Conservation (phyloP, 345 rosid genomes). For the Eucalyptus erythrocorys region DNA sequence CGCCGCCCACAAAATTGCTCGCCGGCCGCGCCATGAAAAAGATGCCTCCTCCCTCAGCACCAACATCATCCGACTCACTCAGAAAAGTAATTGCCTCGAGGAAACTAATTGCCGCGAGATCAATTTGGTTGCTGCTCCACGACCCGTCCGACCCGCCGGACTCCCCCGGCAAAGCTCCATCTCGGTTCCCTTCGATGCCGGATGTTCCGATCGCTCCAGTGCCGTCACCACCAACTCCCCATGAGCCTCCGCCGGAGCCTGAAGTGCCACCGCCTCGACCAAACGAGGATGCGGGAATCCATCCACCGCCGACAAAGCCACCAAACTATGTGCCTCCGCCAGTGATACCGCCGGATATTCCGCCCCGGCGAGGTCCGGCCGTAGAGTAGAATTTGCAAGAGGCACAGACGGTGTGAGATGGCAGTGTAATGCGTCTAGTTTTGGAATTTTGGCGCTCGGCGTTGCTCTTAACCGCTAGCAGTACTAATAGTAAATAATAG, state of each 20-base stretch:
- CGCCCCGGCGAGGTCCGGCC: neutral
- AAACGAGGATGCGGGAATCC: neutral
- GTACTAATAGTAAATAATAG: neutral
- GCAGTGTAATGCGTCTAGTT: neutral
- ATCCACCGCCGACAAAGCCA: neutral
- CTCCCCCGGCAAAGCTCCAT: neutral
- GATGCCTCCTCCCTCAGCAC: neutral
- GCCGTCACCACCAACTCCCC: neutral
- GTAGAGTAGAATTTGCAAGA: neutral
- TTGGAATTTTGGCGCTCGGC: neutral
- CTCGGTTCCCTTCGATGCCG: neutral
- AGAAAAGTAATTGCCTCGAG: neutral
- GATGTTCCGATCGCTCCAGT: neutral
- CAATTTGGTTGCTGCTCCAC: neutral
- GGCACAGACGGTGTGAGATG: neutral
- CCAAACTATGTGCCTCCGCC: neutral
- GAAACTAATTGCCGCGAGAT: neutral
- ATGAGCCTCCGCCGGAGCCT: fast-evolving
- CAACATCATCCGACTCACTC: neutral
- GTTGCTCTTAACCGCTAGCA: neutral
- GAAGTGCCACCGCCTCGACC: neutral
- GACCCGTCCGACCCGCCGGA: neutral
- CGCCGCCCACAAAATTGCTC: neutral
- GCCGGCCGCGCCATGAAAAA: neutral
- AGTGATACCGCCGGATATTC: neutral